A percentile compares a stretch with the other conserved stretches of the same genome.
Conservation (phyloP, 23 red algal species). For the Gracilaria vermiculophylla region DNA sequence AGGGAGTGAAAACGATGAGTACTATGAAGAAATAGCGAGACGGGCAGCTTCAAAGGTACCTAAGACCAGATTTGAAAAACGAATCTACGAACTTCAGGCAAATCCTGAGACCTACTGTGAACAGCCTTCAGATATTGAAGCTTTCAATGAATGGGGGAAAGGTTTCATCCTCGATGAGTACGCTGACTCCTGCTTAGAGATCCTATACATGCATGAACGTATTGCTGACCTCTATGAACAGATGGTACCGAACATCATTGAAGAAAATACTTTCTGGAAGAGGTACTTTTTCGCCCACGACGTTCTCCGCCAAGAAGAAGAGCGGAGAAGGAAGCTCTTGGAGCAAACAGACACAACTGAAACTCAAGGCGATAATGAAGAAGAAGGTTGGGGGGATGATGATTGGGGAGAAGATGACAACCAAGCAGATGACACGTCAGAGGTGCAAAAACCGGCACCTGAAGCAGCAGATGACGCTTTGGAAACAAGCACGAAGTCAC, state of each 20-base stretch:
- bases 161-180: slow-evolving; percentile 44
- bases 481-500: not conserved
- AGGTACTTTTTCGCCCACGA: slow-evolving; percentile 60
- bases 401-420: slow-evolving; percentile 54
- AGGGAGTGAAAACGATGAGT: slow-evolving; percentile 27
- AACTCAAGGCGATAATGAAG: slow-evolving; percentile 11
- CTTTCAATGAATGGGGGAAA: slow-evolving; percentile 55
- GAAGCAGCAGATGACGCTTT: too few species aligned
- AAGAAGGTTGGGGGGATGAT: slow-evolving; percentile 66
- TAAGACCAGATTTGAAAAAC: slow-evolving; percentile 60
- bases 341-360: slow-evolving; percentile 40
- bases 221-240: slow-evolving; percentile 63
- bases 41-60: slow-evolving; percentile 8
- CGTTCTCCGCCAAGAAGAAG: slow-evolving; percentile 51
- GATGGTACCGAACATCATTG: slow-evolving; percentile 59
- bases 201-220: slow-evolving; percentile 43
- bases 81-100: slow-evolving; percentile 42
- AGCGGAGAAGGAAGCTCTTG: slow-evolving; percentile 47
- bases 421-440: not conserved
- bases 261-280: slow-evolving; percentile 69
- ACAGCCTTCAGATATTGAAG: slow-evolving; percentile 42
- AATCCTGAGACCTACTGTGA: slow-evolving; percentile 69
- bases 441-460: not conserved
- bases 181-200: slow-evolving; percentile 33
- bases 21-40: slow-evolving; percentile 11